Conservation (phyloP, 305 asterid genomes). For the Solanum chacoense region DNA sequence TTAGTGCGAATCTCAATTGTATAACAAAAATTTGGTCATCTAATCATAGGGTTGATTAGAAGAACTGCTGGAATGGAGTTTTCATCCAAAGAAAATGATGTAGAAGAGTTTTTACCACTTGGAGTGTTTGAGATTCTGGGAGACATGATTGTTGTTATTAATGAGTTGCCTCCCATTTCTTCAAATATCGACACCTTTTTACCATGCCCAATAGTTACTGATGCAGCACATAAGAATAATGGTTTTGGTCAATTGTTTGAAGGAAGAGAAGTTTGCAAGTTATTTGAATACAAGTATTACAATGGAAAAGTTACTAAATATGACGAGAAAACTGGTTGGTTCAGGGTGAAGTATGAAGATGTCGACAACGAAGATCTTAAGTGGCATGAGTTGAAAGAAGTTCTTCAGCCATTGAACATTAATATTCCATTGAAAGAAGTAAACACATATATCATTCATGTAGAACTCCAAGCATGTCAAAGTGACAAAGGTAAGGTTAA, state of each 20-base stretch:
- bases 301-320: constrained; percentile 31
- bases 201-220: constrained; percentile 9
- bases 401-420: constrained; percentile 50
- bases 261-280: constrained; percentile 47
- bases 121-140: constrained; percentile 36
- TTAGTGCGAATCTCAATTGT: background rate
- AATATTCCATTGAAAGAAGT: constrained; percentile 37
- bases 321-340: constrained; percentile 47
- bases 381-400: constrained; percentile 37
- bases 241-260: constrained; percentile 53
- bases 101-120: constrained; percentile 9
- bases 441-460: constrained; percentile 25
- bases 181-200: constrained; percentile 2
- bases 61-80: background rate
- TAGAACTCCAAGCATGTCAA: constrained; percentile 1
- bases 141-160: constrained; percentile 50
- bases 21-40: background rate
- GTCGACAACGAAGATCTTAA: constrained; percentile 67
- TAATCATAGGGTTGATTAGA: background rate
- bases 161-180: constrained; percentile 40
- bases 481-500: constrained; percentile 8
- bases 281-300: constrained; percentile 27
- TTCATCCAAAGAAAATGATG: background rate
- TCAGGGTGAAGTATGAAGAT: constrained; percentile 50
- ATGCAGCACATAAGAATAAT: constrained; percentile 4